phyloP scores from a whole-genome alignment of 495 filamentous ascomycete species.

The Penicillium bovifimosum region DNA sequence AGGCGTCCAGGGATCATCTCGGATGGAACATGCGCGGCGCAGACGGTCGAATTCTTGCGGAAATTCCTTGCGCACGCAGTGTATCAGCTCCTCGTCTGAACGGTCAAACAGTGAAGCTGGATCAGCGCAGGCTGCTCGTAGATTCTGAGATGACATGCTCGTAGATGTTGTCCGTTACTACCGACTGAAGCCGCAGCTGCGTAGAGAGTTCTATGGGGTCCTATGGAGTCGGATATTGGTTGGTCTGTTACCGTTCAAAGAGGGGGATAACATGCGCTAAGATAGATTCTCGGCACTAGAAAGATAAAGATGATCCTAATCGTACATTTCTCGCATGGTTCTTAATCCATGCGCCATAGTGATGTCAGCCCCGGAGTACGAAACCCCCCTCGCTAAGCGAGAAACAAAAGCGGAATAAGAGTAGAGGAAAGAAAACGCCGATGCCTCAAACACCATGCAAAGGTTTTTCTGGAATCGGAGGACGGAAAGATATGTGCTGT shows the following conservation, averaged over 20 bases:
- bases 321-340: not conserved
- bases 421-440: not conserved
- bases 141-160: conserved; percentile 1
- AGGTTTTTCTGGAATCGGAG: not conserved
- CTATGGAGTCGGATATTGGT: not conserved
- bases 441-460: not conserved
- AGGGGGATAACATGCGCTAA: not conserved
- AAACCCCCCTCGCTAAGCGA: not conserved
- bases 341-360: not conserved
- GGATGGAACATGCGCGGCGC: conserved; percentile 17
- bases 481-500: not conserved
- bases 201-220: not conserved
- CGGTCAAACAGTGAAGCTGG: conserved; percentile 7
- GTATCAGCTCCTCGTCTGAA: conserved; percentile 4
- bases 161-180: not conserved
- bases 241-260: not conserved
- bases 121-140: conserved; percentile 7
- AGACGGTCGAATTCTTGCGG: conserved; percentile 15
- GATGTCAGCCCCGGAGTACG: not conserved
- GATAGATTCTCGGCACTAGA: not conserved
- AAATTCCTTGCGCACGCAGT: conserved; percentile 9
- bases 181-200: not conserved
- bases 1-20: conserved; percentile 2
- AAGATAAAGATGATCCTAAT: not conserved
- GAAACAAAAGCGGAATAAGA: not conserved